phyloP scores from a whole-genome alignment of 495 filamentous ascomycete species.

The Corynascus novoguineensis region DNA sequence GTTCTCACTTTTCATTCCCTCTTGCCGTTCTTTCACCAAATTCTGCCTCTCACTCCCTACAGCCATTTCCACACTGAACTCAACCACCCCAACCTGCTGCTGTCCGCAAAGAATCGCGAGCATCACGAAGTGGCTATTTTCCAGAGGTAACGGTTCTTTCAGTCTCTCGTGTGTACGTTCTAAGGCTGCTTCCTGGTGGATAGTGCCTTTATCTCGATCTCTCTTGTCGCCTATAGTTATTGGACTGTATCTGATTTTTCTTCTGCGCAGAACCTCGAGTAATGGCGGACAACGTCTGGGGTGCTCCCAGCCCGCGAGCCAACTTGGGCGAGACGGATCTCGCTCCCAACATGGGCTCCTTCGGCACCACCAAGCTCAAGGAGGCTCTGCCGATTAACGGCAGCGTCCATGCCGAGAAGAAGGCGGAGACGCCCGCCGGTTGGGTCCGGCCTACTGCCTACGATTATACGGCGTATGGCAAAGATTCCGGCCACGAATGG shows the following conservation, averaged over 20 bases:
- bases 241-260: neutral
- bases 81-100: neutral
- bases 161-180: no score
- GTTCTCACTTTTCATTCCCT: neutral
- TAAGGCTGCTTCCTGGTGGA: no score
- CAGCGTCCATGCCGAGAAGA: neutral
- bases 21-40: neutral
- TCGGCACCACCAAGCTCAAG: constrained; percentile 15
- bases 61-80: neutral
- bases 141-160: no score
- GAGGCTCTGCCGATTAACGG: constrained; percentile 19
- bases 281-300: constrained; percentile 28
- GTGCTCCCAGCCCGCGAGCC: neutral
- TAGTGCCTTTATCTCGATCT: neutral
- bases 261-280: constrained; percentile 4
- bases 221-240: neutral
- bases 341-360: constrained; percentile 10
- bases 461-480: constrained; percentile 45
- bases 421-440: constrained; percentile 19
- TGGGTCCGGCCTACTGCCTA: constrained; percentile 52
- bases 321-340: neutral
- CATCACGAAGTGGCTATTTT: no score
- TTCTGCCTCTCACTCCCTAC: neutral
- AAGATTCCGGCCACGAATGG: constrained; percentile 26
- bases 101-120: neutral